These are phyloP conservation scores for Anthostomella pinea DNA, from an alignment of 2,329 filamentous ascomycete species.

Conservation along the genomic window DNA sequence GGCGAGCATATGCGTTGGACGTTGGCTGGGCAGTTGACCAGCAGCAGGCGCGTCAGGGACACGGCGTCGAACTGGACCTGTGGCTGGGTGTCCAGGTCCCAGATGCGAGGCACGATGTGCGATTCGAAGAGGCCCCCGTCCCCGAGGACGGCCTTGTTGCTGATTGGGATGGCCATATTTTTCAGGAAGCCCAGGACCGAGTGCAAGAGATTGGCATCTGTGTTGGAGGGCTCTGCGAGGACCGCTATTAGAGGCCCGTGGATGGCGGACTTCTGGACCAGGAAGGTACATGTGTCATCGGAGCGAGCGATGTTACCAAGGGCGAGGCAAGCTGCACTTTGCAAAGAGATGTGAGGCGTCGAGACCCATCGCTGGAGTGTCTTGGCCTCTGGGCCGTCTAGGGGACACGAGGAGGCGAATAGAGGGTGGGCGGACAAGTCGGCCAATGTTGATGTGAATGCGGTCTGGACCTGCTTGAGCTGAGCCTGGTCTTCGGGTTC, in stretches of 20 bases:
- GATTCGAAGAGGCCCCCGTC: slow-evolving; percentile 42
- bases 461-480: slow-evolving; percentile 46
- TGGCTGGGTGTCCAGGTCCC: slow-evolving; percentile 49
- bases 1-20: slow-evolving; percentile 47
- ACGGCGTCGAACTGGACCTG: slow-evolving; percentile 61
- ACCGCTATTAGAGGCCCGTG: slow-evolving; percentile 44
- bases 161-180: slow-evolving; percentile 58
- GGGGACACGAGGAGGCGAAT: slow-evolving; percentile 42
- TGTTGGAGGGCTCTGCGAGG: slow-evolving; percentile 38
- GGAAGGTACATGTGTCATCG: slow-evolving; percentile 49
- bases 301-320: slow-evolving; percentile 61
- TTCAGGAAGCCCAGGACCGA: slow-evolving; percentile 59
- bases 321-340: slow-evolving; percentile 57
- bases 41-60: slow-evolving; percentile 55
- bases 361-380: slow-evolving; percentile 48
- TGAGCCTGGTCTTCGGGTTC: slow-evolving; percentile 47
- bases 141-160: slow-evolving; percentile 53
- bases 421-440: slow-evolving; percentile 49
- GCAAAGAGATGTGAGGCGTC: slow-evolving; percentile 41
- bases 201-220: slow-evolving; percentile 53
- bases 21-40: slow-evolving; percentile 52
- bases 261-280: slow-evolving; percentile 45
- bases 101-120: slow-evolving; percentile 50
- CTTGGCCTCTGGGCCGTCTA: slow-evolving; percentile 40
- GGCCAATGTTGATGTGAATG: slow-evolving; percentile 50